Percentiles rank a stretch among this genome's conserved stretches.
phyloP scores from a whole-genome alignment of 164 flowering plant genomes.

The Aristolochia fimbriata region DNA sequence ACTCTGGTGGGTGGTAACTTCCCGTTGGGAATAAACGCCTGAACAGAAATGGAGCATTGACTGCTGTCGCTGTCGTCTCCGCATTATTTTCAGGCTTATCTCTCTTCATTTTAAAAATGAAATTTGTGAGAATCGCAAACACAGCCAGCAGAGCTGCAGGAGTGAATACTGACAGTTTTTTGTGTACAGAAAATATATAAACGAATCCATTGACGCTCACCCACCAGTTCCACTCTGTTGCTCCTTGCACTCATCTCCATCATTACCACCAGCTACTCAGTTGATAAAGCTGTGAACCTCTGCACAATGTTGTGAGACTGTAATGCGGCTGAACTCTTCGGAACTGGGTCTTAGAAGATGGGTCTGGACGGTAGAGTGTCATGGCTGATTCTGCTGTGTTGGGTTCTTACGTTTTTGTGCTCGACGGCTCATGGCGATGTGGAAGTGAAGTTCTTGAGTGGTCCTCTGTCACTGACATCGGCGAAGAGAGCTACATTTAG shows the following conservation, averaged over 20 bases:
- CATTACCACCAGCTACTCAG: conserved; percentile 1
- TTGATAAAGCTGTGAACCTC: conserved; percentile 5
- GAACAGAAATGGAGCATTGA: too few species aligned
- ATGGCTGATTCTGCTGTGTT: conserved; percentile 31
- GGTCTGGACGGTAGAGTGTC: conserved; percentile 20
- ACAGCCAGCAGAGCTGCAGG: too few species aligned
- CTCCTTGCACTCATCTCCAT: conserved; percentile 4
- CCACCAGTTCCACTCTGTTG: conserved; percentile 3
- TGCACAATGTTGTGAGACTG: conserved; percentile 7
- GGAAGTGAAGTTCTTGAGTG: conserved; percentile 43
- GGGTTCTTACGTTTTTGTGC: conserved; percentile 29
- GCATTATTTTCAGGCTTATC: too few species aligned
- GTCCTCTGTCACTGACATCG: conserved; percentile 45
- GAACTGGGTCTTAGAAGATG: conserved; percentile 22
- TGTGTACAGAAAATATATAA: too few species aligned
- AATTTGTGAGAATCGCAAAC: too few species aligned
- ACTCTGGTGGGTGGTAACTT: too few species aligned
- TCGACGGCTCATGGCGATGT: conserved; percentile 24
- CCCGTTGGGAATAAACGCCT: too few species aligned
- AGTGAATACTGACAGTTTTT: too few species aligned
- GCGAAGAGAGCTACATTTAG: conserved; percentile 43
- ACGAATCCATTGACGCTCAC: background rate
- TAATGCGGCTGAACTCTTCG: conserved; percentile 4
- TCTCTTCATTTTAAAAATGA: too few species aligned
- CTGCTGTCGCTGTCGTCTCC: too few species aligned